Conservation (phyloP, 1,284 basidiomycete genomes). For the Ceraceosorus guamensis region DNA sequence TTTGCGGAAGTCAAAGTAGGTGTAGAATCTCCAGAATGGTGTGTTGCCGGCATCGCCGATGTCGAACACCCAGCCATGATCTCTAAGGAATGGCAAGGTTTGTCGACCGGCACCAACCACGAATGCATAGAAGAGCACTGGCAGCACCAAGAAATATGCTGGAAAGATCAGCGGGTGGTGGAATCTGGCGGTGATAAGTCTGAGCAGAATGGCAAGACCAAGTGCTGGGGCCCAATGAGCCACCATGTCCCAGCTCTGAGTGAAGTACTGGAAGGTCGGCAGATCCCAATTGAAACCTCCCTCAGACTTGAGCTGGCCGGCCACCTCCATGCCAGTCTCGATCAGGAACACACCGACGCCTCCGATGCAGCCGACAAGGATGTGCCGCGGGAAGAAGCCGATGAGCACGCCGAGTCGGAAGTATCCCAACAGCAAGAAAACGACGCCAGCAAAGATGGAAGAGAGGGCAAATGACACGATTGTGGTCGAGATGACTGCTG, state of each 20-base stretch:
- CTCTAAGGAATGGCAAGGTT: slow-evolving; percentile 60
- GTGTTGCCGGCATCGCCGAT: slow-evolving; percentile 52
- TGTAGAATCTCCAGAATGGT: slow-evolving; percentile 46
- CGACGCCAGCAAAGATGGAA: slow-evolving; percentile 72
- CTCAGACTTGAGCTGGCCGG: slow-evolving; percentile 67
- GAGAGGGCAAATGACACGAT: slow-evolving; percentile 82
- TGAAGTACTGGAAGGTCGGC: slow-evolving; percentile 56
- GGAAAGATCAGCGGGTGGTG: slow-evolving; percentile 90
- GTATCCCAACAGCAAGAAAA: slow-evolving; percentile 54
- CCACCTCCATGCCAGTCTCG: slow-evolving; percentile 61
- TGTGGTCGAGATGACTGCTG: slow-evolving; percentile 78
- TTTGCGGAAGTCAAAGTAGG: slow-evolving; percentile 44
- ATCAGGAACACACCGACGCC: slow-evolving; percentile 84
- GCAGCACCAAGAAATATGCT: slow-evolving; percentile 74
- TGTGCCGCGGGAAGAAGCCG: slow-evolving; percentile 94
- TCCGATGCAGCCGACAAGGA: slow-evolving; percentile 74
- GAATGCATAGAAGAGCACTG: slow-evolving; percentile 73
- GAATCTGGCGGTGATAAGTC: slow-evolving; percentile 71
- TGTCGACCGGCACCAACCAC: slow-evolving; percentile 59
- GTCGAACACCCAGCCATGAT: slow-evolving; percentile 82
- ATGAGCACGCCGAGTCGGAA: slow-evolving; percentile 76
- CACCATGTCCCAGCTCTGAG: slow-evolving; percentile 55
- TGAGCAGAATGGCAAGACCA: slow-evolving; percentile 66
- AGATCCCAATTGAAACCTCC: slow-evolving; percentile 67
- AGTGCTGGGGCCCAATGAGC: slow-evolving; percentile 70